Base-by-base conservation (phyloP, 2,329 filamentous ascomycete species). In the Epichloe aotearoae region DNA sequence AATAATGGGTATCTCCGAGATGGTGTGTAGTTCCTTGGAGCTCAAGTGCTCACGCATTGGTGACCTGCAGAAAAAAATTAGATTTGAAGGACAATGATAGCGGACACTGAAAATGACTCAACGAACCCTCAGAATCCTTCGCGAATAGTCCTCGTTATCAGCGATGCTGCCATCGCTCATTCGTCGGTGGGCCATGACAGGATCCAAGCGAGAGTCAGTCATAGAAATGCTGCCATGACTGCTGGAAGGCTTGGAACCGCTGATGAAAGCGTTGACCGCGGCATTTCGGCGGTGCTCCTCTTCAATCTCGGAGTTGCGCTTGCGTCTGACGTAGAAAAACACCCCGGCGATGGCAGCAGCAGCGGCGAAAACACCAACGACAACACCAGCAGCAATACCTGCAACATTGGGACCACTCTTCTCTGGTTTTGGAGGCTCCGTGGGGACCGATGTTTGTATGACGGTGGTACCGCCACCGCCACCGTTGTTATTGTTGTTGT, bases 161-260 rank as follows among this genome's bases (percentile, higher is more conserved):
- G 90, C 91, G 67, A 97, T 96, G 68, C 90, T 96, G 59, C 91
- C 91, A 62, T 93, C 88, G 69, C 91, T 96, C 72, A 91, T 79
- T 68, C 90, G 81, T 63, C 88, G 78, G 59, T 89, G 80, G 52
- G 84, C 83, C 77, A 94, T 83, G 56, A 89, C 83, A 7, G 89
- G 88, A 57, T 97, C 91, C 52, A 96, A 80, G 50, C 91, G 82
- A 41, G 86, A 83, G 64, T 97, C 91, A 14, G 81, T 81, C 70
- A 87, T 83, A 10, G 86, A 88, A 68, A 81, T 69, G 54, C 74
- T 74, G 54, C 83, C 79, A 64, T 80, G 76, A 69, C 77, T 82
- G 51, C 72, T 71, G 2, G 82, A 80, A 37, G 82, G 75, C 64
- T 82, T 80, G 51, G 73, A 75, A 62, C 77, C 71, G 69, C 75